Evolutionary conservation across 1,139 yeast genomes (phyloP), one percentile per base, ranked within the genome.

Genomic region (Pichiaceae sp.): DNA sequence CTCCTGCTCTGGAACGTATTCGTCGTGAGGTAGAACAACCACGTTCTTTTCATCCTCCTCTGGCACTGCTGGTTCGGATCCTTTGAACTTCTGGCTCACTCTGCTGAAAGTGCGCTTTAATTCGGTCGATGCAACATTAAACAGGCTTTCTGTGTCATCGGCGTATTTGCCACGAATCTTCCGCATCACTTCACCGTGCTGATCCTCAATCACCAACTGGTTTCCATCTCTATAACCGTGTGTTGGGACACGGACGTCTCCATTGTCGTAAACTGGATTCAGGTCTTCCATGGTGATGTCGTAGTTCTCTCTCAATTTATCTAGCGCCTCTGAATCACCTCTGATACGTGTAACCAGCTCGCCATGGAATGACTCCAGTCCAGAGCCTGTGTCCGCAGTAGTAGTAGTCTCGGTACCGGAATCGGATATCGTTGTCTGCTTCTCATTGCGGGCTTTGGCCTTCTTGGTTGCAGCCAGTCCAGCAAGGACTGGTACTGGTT

Each of bases 221-320:
- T 64, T 52, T 20, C 95, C 95, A 52, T 85, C 95, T 42, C 75
- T 76, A 56, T 75, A 89, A 0, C 86, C 91, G 20, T 71, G 64
- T 1, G 72, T 60, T 9, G 64, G 61, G 4, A 49, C 34, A 25
- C 56, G 45, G 15, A 52, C 19, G 14, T 48, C 50, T 12, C 59
- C 60, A 37, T 53, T 53, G n/a, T 42, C 40, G 38, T 50, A 52
- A 18, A 43, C 20, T 9, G 58, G 57, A 33, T 48, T 37, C 12
- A 54, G 35, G 26, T 45, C 52, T 8, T 37, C 39, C 6, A 46
- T 49, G 7, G 38, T 37, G 4, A 52, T 20, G 1, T 40, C 42
- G 37, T 41, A 53, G 18, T 43, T 41, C 2, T 35, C 15, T 18
- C 35, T 23, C 14, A 51, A 32, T 32, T 40, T 44, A 6, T 40